These are phyloP conservation scores for Plasmodium sp. DNA, from an alignment of 169 alveolate species.

Conservation along the genomic window DNA sequence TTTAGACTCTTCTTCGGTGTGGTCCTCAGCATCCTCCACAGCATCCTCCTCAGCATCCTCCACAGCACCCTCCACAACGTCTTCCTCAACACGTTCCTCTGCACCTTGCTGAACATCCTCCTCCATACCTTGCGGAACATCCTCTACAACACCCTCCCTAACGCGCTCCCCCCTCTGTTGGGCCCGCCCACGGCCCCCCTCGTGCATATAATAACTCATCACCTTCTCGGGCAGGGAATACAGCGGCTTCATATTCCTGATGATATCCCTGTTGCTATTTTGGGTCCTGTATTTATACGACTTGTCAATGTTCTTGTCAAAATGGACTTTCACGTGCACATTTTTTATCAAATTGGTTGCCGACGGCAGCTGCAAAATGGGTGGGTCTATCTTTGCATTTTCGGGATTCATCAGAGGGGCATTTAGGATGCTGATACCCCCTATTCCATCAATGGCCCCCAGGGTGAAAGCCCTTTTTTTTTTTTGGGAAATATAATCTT, in stretches of 20 bases:
- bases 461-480: conserved; percentile 69
- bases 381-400: conserved; percentile 39
- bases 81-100: background rate
- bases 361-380: conserved; percentile 58
- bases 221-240: conserved; percentile 64
- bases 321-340: conserved; percentile 49
- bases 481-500: conserved; percentile 2
- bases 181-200: background rate
- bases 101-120: background rate
- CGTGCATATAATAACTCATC: conserved; percentile 31
- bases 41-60: background rate
- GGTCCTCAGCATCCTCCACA: background rate
- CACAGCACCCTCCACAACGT: background rate
- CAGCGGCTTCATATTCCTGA: conserved; percentile 58
- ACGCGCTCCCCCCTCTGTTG: background rate
- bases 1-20: background rate
- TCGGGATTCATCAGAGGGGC: conserved; percentile 67
- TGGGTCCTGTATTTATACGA: conserved; percentile 53
- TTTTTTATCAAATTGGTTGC: conserved; percentile 68
- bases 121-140: background rate
- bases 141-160: background rate
- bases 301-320: conserved; percentile 49
- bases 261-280: conserved; percentile 50
- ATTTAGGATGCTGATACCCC: conserved; percentile 32
- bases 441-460: conserved; percentile 68